phyloP scores from a whole-genome alignment of 257 asterid species.

The Knoxia roxburghii region DNA sequence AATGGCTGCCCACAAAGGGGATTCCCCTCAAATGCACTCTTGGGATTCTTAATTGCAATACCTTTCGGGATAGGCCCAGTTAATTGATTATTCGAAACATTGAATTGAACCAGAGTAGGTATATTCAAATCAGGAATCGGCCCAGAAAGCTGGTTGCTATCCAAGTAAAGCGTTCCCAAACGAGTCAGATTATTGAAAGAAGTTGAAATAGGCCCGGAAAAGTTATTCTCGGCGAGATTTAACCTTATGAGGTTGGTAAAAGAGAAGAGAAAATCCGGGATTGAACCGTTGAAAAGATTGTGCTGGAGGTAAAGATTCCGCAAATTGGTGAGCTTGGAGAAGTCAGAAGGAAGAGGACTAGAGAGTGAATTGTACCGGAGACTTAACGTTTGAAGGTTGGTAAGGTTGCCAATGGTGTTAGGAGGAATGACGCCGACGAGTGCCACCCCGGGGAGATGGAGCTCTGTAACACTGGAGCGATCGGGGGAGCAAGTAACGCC shows the following conservation, averaged over 20 bases:
- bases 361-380: slow-evolving; percentile 78
- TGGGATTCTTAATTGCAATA: slow-evolving; percentile 41
- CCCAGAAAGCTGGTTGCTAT: slow-evolving; percentile 61
- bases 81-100: slow-evolving; percentile 58
- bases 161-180: slow-evolving; percentile 73
- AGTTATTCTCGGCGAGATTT: slow-evolving; percentile 61
- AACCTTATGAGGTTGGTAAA: slow-evolving; percentile 53
- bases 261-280: slow-evolving; percentile 55
- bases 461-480: slow-evolving; percentile 49
- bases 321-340: slow-evolving; percentile 44
- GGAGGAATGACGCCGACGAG: slow-evolving; percentile 63
- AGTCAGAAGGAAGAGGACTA: slow-evolving; percentile 55
- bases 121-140: slow-evolving; percentile 53
- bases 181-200: slow-evolving; percentile 57
- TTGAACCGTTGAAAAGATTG: slow-evolving; percentile 52
- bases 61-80: slow-evolving; percentile 61
- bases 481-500: slow-evolving; percentile 67
- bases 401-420: slow-evolving; percentile 47
- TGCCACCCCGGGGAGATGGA: slow-evolving; percentile 86
- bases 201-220: slow-evolving; percentile 60
- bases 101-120: slow-evolving; percentile 50
- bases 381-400: slow-evolving; percentile 63
- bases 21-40: slow-evolving; percentile 52
- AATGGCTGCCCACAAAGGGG: slow-evolving; percentile 76
- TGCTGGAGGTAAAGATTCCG: slow-evolving; percentile 65